Conservation (phyloP, 495 filamentous ascomycete species). For the Penicillium soppii region DNA sequence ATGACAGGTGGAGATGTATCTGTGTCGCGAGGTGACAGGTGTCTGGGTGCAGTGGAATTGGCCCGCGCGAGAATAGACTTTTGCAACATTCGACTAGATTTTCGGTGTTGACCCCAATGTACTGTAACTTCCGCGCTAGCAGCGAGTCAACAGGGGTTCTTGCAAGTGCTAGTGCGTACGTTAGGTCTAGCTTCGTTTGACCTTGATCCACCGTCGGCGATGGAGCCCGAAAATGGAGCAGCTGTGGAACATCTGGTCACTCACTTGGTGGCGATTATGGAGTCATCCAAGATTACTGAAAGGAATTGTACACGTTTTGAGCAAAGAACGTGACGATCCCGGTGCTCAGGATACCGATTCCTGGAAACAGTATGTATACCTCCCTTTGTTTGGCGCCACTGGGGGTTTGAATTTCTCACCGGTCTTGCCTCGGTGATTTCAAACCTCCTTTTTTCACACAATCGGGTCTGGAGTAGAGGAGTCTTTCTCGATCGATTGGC, state of each 20-base stretch:
- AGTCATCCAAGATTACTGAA: not conserved
- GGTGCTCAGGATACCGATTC: no score
- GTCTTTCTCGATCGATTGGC: no score
- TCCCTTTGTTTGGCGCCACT: no score
- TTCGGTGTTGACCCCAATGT: not conserved
- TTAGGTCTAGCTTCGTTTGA: constrained; percentile 1
- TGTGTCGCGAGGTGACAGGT: not conserved
- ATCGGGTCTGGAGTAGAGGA: no score
- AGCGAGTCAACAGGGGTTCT: not conserved
- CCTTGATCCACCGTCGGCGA: not conserved
- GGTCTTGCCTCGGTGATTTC: no score
- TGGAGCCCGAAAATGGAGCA: not conserved
- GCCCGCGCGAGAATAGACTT: not conserved
- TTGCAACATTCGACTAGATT: not conserved
- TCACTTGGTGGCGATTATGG: not conserved
- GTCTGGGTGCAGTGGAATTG: not conserved
- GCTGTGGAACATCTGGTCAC: not conserved
- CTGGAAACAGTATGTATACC: no score
- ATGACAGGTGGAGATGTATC: not conserved
- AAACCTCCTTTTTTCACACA: no score
- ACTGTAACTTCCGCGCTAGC: not conserved
- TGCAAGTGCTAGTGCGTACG: not conserved
- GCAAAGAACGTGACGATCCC: no score
- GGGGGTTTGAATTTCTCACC: no score
- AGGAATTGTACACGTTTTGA: no score